phyloP scores from a whole-genome alignment of 192 early-diverging fungal species.

The Backusella morwellensis region DNA sequence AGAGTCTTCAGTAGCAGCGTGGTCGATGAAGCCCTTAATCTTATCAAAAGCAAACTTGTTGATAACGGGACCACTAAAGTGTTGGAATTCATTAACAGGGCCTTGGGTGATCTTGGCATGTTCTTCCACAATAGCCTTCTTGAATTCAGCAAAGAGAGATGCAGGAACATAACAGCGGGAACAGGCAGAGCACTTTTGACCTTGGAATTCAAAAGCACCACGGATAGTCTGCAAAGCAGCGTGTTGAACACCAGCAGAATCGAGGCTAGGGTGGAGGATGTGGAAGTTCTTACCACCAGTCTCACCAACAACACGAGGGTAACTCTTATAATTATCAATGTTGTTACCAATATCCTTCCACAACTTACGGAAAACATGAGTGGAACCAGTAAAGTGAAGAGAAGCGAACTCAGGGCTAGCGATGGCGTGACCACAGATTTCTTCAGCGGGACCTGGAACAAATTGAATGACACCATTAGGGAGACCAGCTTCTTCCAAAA shows the following conservation, averaged over 20 bases:
- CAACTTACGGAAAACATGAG: slow-evolving; percentile 88
- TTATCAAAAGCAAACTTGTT: slow-evolving; percentile 91
- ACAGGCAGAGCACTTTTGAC: slow-evolving; percentile 98
- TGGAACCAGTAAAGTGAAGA: slow-evolving; percentile 96
- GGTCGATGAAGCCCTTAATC: slow-evolving; percentile 88
- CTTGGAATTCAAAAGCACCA: slow-evolving; percentile 94
- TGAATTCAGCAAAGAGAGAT: slow-evolving; percentile 76
- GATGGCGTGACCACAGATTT: slow-evolving; percentile 79
- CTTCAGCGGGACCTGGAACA: slow-evolving; percentile 84
- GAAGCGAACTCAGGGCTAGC: slow-evolving; percentile 91
- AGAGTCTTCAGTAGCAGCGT: slow-evolving; percentile 62
- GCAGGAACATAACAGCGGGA: slow-evolving; percentile 90
- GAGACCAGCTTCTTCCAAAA: slow-evolving; percentile 93
- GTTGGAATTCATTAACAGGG: slow-evolving; percentile 77
- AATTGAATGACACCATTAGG: slow-evolving; percentile 98
- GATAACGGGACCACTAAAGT: slow-evolving; percentile 91
- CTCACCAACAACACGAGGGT: slow-evolving; percentile 97
- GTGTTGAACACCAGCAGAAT: slow-evolving; percentile 67
- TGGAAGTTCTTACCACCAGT: slow-evolving; percentile 99
- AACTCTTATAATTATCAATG: slow-evolving; percentile 87
- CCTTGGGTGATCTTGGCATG: slow-evolving; percentile 82
- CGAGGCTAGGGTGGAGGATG: slow-evolving; percentile 70
- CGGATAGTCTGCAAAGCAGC: slow-evolving; percentile 91
- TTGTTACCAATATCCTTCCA: slow-evolving; percentile 92
- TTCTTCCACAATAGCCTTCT: slow-evolving; percentile 58